A percentile compares a stretch with the other conserved stretches of the same genome.
phyloP scores from a whole-genome alignment of 305 asterid genomes.

The Euphrasia arctica region DNA sequence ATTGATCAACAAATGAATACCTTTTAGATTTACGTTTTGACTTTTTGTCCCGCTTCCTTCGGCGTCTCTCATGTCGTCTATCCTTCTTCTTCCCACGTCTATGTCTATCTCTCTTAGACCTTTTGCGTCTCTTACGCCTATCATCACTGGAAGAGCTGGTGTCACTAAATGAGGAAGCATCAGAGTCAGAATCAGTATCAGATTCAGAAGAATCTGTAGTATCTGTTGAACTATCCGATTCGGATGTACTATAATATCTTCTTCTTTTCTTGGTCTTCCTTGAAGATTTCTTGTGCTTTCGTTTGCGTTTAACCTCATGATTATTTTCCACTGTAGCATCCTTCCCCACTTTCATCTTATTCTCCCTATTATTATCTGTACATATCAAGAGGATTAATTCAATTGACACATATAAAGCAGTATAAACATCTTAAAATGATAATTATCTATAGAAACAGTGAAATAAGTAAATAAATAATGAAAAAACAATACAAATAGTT shows the following conservation, averaged over 20 bases:
- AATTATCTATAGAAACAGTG: conserved; percentile 3
- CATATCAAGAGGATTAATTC: conserved; percentile 12
- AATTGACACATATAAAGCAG: neutral
- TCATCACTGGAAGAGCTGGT: conserved; percentile 86
- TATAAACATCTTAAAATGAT: conserved; percentile 6
- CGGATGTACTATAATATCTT: conserved; percentile 62
- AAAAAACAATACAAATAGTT: neutral
- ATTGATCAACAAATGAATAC: conserved; percentile 31
- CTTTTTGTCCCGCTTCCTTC: conserved; percentile 74
- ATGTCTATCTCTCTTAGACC: conserved; percentile 71
- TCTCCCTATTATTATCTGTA: conserved; percentile 54
- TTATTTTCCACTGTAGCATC: conserved; percentile 42
- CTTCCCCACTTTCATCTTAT: conserved; percentile 35
- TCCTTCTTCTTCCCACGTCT: conserved; percentile 73
- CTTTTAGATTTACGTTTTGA: conserved; percentile 78
- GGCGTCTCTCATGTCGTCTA: conserved; percentile 72
- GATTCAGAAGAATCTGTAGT: conserved; percentile 73
- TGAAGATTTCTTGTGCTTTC: conserved; percentile 79
- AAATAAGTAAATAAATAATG: neutral
- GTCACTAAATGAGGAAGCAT: conserved; percentile 65
- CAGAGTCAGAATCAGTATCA: conserved; percentile 68
- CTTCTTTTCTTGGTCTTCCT: conserved; percentile 74
- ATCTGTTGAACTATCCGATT: conserved; percentile 78
- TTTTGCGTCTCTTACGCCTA: conserved; percentile 80
- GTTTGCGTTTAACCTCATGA: conserved; percentile 50